phyloP scores from a whole-genome alignment of 768 basidiomycete genomes.

The Termitomyces sp. region DNA sequence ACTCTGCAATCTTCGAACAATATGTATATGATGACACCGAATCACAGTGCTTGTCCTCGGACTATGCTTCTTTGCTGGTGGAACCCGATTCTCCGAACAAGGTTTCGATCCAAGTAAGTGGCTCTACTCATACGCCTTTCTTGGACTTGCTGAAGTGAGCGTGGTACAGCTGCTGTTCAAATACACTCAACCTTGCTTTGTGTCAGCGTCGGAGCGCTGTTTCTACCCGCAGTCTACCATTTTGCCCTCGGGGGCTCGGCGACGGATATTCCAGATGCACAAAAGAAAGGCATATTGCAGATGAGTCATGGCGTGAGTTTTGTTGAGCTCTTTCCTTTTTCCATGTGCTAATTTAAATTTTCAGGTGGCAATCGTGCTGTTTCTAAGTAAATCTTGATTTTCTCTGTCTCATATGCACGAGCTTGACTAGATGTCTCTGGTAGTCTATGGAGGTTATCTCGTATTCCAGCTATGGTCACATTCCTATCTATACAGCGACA shows the following conservation, averaged over 20 bases:
- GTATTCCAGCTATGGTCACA: constrained; percentile 81
- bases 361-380: constrained; percentile 70
- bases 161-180: constrained; percentile 55
- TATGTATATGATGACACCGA: constrained; percentile 2
- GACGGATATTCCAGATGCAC: constrained; percentile 19
- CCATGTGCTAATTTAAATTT: no score
- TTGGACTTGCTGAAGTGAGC: not conserved
- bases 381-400: constrained; percentile 51
- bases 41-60: constrained; percentile 73
- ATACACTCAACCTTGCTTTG: constrained; percentile 70
- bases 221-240: constrained; percentile 75
- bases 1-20: not conserved
- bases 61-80: constrained; percentile 83
- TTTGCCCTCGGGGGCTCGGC: constrained; percentile 42
- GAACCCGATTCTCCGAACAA: constrained; percentile 71
- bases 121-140: not conserved
- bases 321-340: not conserved
- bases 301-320: constrained; percentile 73
- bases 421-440: not conserved
- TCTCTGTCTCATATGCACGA: not conserved
- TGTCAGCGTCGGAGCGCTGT: constrained; percentile 74
- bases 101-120: constrained; percentile 64
- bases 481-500: constrained; percentile 58
- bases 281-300: constrained; percentile 47
- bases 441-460: constrained; percentile 69